Evolutionary conservation across 176 grass and related monocot genomes (phyloP).

Genomic region (Neostapfia colusana): DNA sequence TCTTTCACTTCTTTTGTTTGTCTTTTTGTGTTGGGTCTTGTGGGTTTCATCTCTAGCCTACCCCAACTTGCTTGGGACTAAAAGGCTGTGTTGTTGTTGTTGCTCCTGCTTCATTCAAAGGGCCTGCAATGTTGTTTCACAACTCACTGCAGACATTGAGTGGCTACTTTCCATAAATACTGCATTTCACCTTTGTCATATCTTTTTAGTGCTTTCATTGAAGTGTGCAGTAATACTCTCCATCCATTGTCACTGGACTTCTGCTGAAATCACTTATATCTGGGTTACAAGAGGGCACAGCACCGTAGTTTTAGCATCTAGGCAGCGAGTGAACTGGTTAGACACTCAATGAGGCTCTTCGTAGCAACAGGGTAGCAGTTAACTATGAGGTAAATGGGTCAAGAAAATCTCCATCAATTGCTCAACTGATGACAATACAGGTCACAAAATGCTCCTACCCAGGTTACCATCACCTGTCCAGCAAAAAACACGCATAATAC

Average conservation of each 20-base stretch:
- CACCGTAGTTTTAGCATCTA: not conserved
- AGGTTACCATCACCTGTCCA: not conserved
- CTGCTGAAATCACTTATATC: not conserved
- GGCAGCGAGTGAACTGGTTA: not conserved
- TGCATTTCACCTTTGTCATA: not conserved
- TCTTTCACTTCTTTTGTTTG: not conserved
- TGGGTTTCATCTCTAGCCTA: too few relatives aligned
- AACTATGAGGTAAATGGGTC: too few relatives aligned
- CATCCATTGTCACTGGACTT: not conserved
- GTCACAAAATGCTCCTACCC: too few relatives aligned
- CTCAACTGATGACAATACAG: too few relatives aligned
- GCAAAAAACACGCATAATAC: not conserved
- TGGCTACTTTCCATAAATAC: conserved; percentile 5
- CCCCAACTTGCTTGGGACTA: too few relatives aligned
- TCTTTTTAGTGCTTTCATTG: conserved; percentile 12
- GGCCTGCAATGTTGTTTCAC: not conserved
- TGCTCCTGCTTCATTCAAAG: too few relatives aligned
- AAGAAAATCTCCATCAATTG: too few relatives aligned
- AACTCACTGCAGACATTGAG: not conserved
- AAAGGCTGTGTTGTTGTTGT: not conserved
- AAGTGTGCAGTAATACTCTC: not conserved
- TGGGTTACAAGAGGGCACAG: not conserved
- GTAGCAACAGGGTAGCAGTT: too few relatives aligned
- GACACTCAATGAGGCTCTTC: not conserved
- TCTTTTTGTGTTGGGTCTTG: too few relatives aligned